Percentiles rank a stretch among this genome's conserved stretches.
These are phyloP conservation scores for Corinectria fuckeliana DNA, from an alignment of 2,329 filamentous ascomycete species.

Conservation along the genomic window DNA sequence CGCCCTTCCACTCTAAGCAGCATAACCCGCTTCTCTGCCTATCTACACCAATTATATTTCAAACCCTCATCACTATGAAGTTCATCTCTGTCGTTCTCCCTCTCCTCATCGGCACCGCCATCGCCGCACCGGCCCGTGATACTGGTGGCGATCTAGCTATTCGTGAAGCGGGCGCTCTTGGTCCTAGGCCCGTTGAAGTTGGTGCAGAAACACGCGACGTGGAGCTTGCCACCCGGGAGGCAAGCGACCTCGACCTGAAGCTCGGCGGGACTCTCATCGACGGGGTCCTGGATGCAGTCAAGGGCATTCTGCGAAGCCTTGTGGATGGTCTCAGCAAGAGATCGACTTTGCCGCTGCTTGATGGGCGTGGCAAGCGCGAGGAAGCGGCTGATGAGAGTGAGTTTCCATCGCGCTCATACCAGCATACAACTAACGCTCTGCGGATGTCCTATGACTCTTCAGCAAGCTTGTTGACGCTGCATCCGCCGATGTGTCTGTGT, in stretches of 20 bases:
- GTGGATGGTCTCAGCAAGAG: not conserved
- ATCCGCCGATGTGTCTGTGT: too few species aligned
- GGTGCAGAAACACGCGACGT: not conserved
- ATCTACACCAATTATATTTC: not conserved
- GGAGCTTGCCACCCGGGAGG: not conserved
- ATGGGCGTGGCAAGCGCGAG: not conserved
- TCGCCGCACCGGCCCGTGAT: not conserved
- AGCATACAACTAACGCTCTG: too few species aligned
- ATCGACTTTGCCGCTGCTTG: not conserved
- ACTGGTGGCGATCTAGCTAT: not conserved
- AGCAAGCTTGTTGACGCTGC: conserved; percentile 21
- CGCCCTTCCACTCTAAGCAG: not conserved
- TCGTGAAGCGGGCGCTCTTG: not conserved
- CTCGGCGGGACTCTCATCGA: not conserved
- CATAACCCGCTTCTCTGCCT: not conserved
- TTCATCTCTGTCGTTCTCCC: conserved; percentile 2
- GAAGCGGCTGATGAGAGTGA: not conserved
- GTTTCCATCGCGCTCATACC: not conserved
- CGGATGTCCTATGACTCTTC: too few species aligned
- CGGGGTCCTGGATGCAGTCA: not conserved
- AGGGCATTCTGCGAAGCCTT: not conserved
- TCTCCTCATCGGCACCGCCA: not conserved
- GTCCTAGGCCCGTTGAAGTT: not conserved
- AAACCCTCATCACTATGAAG: too few species aligned
- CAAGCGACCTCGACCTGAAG: not conserved